These are phyloP conservation scores for Fusarium sp. DNA, from an alignment of 2,329 filamentous ascomycete genomes.

Conservation along the genomic window DNA sequence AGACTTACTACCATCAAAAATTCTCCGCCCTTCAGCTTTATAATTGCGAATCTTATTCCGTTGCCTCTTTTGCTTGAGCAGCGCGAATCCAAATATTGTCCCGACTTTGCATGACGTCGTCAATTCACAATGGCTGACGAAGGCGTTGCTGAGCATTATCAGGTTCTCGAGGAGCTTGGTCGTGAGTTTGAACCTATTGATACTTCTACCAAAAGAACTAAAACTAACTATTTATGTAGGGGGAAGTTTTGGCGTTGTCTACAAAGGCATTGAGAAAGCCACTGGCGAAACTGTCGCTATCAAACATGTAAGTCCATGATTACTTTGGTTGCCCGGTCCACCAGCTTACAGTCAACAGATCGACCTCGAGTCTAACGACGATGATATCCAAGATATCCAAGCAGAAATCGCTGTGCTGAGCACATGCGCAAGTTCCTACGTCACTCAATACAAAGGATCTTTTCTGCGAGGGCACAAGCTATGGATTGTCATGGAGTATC, in stretches of 20 bases:
- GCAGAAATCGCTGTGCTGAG: conserved; percentile 96
- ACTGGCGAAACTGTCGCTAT: conserved; percentile 96
- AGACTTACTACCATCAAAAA: not conserved
- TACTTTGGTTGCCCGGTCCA: conserved; percentile 27
- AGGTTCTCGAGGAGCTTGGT: conserved; percentile 95
- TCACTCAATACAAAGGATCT: conserved; percentile 96
- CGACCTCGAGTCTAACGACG: conserved; percentile 97
- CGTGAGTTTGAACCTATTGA: conserved; percentile 69
- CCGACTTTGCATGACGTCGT: conserved; percentile 42
- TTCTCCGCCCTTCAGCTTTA: conserved; percentile 14
- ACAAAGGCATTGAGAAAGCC: conserved; percentile 91
- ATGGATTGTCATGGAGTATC: conserved; percentile 99
- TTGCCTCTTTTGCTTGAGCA: conserved; percentile 20
- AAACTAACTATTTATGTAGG: conserved; percentile 64
- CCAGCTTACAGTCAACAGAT: conserved; percentile 70
- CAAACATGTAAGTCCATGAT: conserved; percentile 79
- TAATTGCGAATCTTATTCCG: conserved; percentile 1
- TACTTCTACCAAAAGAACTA: not conserved
- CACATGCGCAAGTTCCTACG: conserved; percentile 92
- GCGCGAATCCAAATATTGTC: conserved; percentile 24
- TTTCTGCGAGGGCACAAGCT: conserved; percentile 96
- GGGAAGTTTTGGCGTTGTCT: conserved; percentile 96
- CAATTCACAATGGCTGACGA: conserved; percentile 66
- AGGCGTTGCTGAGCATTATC: conserved; percentile 85
- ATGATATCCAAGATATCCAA: conserved; percentile 98